These are phyloP conservation scores for Solanum okadae DNA, from an alignment of 257 asterid species.

Conservation along the genomic window DNA sequence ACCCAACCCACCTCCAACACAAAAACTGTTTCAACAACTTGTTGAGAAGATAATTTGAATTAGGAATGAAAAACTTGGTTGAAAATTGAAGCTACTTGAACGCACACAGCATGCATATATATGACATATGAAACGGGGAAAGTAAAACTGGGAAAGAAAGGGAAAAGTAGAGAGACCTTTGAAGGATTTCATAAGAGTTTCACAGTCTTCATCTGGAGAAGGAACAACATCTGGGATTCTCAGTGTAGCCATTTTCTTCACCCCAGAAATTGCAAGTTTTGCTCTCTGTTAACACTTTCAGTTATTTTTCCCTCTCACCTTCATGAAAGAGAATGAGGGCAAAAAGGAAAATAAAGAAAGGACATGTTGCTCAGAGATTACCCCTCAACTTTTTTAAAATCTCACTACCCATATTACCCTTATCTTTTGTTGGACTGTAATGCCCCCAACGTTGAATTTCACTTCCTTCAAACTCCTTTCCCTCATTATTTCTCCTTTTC, in stretches of 20 bases:
- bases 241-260: constrained; percentile 39
- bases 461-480: not conserved
- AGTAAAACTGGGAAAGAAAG: not conserved
- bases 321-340: not conserved
- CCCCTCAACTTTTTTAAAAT: not conserved
- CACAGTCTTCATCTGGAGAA: constrained; percentile 56
- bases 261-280: not conserved
- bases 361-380: not conserved
- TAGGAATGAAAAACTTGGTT: not conserved
- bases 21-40: not conserved
- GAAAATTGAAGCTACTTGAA: not conserved
- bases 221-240: constrained; percentile 48
- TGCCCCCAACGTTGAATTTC: not conserved
- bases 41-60: not conserved
- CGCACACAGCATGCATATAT: not conserved
- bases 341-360: not conserved
- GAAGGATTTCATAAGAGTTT: constrained; percentile 40
- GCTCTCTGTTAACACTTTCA: not conserved
- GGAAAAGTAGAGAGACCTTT: constrained; percentile 22
- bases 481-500: not conserved
- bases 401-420: not conserved
- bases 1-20: not conserved
- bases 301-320: not conserved
- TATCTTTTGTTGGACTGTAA: not conserved
- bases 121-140: not conserved